These are phyloP conservation scores for Botrytis cinerea DNA, from an alignment of 2,329 filamentous ascomycete genomes.

Conservation along the genomic window DNA sequence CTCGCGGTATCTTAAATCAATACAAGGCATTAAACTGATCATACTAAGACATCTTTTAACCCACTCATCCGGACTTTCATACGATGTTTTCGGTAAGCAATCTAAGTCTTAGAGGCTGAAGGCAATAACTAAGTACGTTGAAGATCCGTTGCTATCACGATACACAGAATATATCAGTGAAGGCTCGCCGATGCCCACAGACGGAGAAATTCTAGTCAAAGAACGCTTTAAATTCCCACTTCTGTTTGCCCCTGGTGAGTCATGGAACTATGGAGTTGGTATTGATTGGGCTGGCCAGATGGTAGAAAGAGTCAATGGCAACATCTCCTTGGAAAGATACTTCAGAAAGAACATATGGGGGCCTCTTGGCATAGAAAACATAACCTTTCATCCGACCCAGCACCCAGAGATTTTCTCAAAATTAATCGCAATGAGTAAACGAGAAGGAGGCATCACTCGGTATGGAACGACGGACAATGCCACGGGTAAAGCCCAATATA, in stretches of 20 bases:
- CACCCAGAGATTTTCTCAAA: constrained; percentile 29
- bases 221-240: constrained; percentile 47
- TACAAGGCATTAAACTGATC: not conserved
- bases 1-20: not conserved
- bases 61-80: constrained; percentile 36
- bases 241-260: constrained; percentile 62
- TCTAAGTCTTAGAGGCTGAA: not conserved
- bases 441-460: constrained; percentile 29
- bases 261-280: constrained; percentile 58
- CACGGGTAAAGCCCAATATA: constrained; percentile 26
- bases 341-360: constrained; percentile 49
- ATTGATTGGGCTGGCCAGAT: constrained; percentile 58
- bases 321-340: constrained; percentile 42
- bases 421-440: constrained; percentile 30
- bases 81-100: constrained; percentile 34
- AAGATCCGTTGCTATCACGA: constrained; percentile 23
- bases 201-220: not conserved
- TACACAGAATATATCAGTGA: constrained; percentile 26
- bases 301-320: constrained; percentile 46
- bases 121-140: constrained; percentile 3
- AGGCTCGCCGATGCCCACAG: not conserved
- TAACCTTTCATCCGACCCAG: constrained; percentile 32
- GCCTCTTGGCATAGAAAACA: constrained; percentile 32
- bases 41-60: constrained; percentile 35
- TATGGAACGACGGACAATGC: constrained; percentile 28